Evolutionary conservation across 2,329 filamentous ascomycete genomes (phyloP).

Genomic region (Aspergillus pseudoglaucus): DNA sequence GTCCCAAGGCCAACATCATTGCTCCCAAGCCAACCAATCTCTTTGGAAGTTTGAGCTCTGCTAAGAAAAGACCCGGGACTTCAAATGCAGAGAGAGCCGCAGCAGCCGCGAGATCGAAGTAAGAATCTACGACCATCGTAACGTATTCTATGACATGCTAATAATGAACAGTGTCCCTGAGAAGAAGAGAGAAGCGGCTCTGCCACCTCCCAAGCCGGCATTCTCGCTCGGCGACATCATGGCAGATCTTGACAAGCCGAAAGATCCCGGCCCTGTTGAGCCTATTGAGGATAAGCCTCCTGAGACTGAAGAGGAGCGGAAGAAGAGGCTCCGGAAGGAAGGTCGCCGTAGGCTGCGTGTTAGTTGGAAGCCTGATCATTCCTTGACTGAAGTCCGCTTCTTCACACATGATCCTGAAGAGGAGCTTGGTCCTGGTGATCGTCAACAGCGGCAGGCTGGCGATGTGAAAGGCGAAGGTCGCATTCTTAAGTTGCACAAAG

Average conservation of each 20-base stretch:
- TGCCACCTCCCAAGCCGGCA: slow-evolving; percentile 31
- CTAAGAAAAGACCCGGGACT: slow-evolving; percentile 45
- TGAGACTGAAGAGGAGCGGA: slow-evolving; percentile 55
- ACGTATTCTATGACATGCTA: slow-evolving; percentile 6
- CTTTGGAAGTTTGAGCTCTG: slow-evolving; percentile 43
- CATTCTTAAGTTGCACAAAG: slow-evolving; percentile 46
- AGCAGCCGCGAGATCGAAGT: slow-evolving; percentile 32
- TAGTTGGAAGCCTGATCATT: slow-evolving; percentile 52
- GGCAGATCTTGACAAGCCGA: slow-evolving; percentile 50
- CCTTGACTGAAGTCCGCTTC: slow-evolving; percentile 50
- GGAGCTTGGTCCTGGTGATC: slow-evolving; percentile 53
- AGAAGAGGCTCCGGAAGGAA: slow-evolving; percentile 56
- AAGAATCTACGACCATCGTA: slow-evolving; percentile 8
- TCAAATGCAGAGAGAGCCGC: slow-evolving; percentile 45
- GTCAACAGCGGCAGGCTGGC: slow-evolving; percentile 51
- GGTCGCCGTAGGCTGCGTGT: slow-evolving; percentile 55
- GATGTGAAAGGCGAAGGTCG: slow-evolving; percentile 54
- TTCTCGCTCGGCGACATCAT: slow-evolving; percentile 46
- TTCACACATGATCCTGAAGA: slow-evolving; percentile 60
- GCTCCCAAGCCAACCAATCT: slow-evolving; percentile 40
- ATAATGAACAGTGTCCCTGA: slow-evolving; percentile 23
- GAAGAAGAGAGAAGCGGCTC: slow-evolving; percentile 28
- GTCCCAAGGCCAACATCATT: slow-evolving; percentile 34
- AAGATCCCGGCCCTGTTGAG: slow-evolving; percentile 47
- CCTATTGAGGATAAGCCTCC: slow-evolving; percentile 47